Conservation (phyloP, 345 rosid species). For the Barbarea vulgaris region DNA sequence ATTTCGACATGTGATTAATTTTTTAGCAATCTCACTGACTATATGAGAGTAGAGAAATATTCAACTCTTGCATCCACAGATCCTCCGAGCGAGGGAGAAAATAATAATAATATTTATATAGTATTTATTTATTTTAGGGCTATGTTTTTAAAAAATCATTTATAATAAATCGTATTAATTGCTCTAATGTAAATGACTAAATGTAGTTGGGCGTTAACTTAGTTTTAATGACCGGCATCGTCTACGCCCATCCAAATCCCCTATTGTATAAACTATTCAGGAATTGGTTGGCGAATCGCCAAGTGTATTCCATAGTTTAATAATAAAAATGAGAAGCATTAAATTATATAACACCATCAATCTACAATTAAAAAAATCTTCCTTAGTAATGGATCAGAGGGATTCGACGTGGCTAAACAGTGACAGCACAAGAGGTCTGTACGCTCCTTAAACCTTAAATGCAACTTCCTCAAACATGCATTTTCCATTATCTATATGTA, state of each 20-base stretch:
- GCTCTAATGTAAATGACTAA: conserved; percentile 30
- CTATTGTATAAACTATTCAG: not conserved
- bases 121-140: not conserved
- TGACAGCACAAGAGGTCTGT: conserved; percentile 29
- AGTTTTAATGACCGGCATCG: conserved; percentile 26
- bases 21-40: not conserved
- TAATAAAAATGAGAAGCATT: conserved; percentile 6
- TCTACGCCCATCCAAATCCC: conserved; percentile 18
- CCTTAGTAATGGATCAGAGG: conserved; percentile 8
- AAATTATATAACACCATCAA: not conserved
- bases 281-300: conserved; percentile 28
- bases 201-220: conserved; percentile 36
- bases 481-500: not conserved
- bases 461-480: conserved; percentile 19
- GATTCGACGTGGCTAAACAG: conserved; percentile 27
- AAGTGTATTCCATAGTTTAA: conserved; percentile 14
- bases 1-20: not conserved
- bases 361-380: not conserved
- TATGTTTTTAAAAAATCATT: not conserved
- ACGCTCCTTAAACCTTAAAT: conserved; percentile 21
- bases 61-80: conserved; percentile 1
- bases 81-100: not conserved
- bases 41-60: not conserved
- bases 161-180: conserved; percentile 8
- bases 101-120: not conserved